phyloP scores from a whole-genome alignment of 371 early-diverging fungal species.

The Saksenaea vasiformis region DNA sequence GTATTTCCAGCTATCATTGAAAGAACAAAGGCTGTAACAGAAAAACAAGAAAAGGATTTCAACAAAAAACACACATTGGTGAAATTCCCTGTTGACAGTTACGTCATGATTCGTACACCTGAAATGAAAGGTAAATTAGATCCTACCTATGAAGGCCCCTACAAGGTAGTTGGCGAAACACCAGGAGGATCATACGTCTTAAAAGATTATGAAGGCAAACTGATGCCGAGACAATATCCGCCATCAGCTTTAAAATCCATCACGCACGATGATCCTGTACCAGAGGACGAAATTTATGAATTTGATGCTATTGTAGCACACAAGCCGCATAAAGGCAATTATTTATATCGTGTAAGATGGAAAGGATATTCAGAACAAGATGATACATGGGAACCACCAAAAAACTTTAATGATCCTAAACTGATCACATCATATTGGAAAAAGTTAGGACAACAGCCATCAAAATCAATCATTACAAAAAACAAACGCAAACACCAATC shows the following conservation, averaged over 20 bases:
- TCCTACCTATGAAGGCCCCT: slow-evolving; percentile 16
- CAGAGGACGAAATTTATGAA: slow-evolving; percentile 13
- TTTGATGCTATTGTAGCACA: too few relatives aligned
- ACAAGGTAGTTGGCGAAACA: slow-evolving; percentile 5
- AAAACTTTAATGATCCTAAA: background rate
- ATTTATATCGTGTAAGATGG: slow-evolving; percentile 13
- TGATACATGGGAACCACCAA: slow-evolving; percentile 1
- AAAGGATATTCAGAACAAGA: slow-evolving; percentile 6
- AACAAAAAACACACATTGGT: slow-evolving; percentile 1
- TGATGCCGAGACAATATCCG: slow-evolving; percentile 6
- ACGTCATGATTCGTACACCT: slow-evolving; percentile 7
- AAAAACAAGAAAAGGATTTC: background rate
- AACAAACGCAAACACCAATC: too few relatives aligned
- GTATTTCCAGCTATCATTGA: slow-evolving; percentile 14
- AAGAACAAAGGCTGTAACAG: background rate
- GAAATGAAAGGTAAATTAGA: background rate
- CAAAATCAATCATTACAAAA: too few relatives aligned
- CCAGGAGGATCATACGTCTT: slow-evolving; percentile 12
- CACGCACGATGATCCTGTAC: slow-evolving; percentile 12
- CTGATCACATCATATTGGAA: slow-evolving; percentile 4
- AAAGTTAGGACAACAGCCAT: background rate
- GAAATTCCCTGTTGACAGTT: slow-evolving; percentile 8
- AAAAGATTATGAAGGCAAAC: slow-evolving; percentile 3
- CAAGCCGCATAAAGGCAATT: background rate
- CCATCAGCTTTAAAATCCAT: slow-evolving; percentile 11